Conservation (phyloP, 495 filamentous ascomycete genomes). For the Viridothelium virens region DNA sequence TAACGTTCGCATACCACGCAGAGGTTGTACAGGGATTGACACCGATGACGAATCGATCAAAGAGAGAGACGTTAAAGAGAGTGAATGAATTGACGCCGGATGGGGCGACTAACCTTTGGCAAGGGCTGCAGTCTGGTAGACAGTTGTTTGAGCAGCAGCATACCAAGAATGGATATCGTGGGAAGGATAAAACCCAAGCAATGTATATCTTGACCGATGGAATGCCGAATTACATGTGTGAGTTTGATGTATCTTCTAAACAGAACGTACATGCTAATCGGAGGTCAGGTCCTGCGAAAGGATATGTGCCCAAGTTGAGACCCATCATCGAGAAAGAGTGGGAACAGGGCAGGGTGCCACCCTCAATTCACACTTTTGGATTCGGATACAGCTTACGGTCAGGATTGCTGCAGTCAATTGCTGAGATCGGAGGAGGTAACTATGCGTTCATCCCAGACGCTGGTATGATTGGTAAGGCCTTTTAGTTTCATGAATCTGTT, state of each 20-base stretch:
- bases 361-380: slow-evolving; percentile 14
- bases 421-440: slow-evolving; percentile 9
- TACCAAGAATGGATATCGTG: background rate
- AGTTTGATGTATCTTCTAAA: background rate
- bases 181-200: background rate
- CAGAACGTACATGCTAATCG: background rate
- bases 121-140: slow-evolving; percentile 1
- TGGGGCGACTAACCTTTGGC: slow-evolving; percentile 14
- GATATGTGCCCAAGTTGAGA: slow-evolving; percentile 13
- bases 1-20: background rate
- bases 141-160: background rate
- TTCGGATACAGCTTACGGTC: slow-evolving; percentile 16
- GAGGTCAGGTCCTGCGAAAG: slow-evolving; percentile 1
- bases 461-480: slow-evolving; percentile 15
- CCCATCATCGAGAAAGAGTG: background rate
- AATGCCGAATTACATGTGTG: slow-evolving; percentile 17
- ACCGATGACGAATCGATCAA: slow-evolving; percentile 10
- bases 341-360: slow-evolving; percentile 1
- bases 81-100: background rate
- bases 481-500: background rate
- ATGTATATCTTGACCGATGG: slow-evolving; percentile 17
- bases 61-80: slow-evolving; percentile 7
- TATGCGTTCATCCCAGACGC: slow-evolving; percentile 17
- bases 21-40: background rate
- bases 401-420: slow-evolving; percentile 15